Conservation (phyloP, 2,329 filamentous ascomycete genomes). For the Diaporthe ilicicola region DNA sequence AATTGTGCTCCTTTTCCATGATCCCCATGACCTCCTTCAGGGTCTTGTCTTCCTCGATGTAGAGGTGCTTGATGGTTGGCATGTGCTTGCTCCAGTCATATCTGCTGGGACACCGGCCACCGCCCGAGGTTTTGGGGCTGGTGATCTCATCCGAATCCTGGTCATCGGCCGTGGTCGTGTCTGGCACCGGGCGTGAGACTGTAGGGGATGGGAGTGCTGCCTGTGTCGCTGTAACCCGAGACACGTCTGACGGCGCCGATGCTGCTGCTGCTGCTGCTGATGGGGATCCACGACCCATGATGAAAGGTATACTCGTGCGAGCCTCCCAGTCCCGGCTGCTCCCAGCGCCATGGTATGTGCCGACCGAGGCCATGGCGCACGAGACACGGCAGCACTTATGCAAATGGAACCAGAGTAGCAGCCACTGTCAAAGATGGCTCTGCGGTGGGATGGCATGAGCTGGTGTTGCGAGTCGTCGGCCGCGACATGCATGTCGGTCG, state of each 20-base stretch:
- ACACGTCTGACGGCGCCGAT: neutral
- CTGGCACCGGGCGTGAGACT: neutral
- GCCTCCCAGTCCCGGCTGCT: neutral
- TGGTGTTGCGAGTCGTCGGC: conserved; percentile 21
- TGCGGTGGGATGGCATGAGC: neutral
- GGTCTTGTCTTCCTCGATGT: conserved; percentile 36
- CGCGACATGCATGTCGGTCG: conserved; percentile 11
- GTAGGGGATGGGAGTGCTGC: neutral
- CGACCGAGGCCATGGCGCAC: conserved; percentile 14
- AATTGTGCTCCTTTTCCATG: conserved; percentile 35
- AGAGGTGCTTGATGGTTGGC: conserved; percentile 34
- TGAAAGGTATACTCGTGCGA: conserved; percentile 5
- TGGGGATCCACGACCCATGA: neutral
- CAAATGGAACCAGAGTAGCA: neutral
- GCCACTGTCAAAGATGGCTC: neutral
- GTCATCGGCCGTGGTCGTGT: neutral
- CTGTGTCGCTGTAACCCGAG: neutral
- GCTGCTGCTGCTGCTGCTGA: neutral
- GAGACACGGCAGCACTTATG: neutral
- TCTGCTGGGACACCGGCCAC: conserved; percentile 32
- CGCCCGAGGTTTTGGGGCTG: neutral
- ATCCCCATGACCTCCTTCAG: conserved; percentile 35
- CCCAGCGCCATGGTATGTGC: neutral
- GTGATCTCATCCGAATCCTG: neutral
- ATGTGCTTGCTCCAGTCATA: conserved; percentile 35